A percentile compares a stretch with the other conserved stretches of the same genome.
These are phyloP conservation scores for Fusarium sp. DNA, from an alignment of 2,329 filamentous ascomycete species.

Conservation along the genomic window DNA sequence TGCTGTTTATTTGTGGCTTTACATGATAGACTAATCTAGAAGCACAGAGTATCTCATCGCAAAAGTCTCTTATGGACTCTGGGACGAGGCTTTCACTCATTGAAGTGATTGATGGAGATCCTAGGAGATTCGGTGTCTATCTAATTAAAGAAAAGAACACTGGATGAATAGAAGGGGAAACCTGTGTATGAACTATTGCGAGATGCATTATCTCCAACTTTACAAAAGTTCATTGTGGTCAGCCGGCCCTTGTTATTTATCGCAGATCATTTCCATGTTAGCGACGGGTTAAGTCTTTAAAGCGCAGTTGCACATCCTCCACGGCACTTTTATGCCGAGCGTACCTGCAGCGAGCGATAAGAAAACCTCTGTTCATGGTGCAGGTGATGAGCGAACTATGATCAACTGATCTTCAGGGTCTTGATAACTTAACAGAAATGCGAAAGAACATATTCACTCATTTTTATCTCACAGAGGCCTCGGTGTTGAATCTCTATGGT, in stretches of 20 bases:
- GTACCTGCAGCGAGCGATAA: conserved; percentile 9
- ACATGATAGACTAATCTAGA: no score
- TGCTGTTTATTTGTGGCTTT: no score
- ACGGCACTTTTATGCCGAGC: conserved; percentile 21
- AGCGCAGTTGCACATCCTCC: not conserved
- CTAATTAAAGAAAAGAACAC: not conserved
- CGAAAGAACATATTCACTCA: not conserved
- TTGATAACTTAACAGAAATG: not conserved
- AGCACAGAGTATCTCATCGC: no score
- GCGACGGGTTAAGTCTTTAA: not conserved
- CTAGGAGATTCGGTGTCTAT: no score
- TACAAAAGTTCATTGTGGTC: conserved; percentile 10
- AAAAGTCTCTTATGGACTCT: no score
- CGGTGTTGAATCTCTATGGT: not conserved
- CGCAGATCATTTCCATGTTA: conserved; percentile 11
- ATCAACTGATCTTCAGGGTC: conserved; percentile 5
- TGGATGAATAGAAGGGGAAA: not conserved
- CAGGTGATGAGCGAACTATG: not conserved
- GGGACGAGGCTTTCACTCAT: no score
- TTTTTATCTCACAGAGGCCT: not conserved
- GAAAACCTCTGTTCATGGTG: not conserved
- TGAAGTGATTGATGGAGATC: no score
- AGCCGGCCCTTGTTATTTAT: not conserved
- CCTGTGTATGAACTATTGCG: not conserved
- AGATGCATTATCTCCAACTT: not conserved